Evolutionary conservation across 768 basidiomycete genomes (phyloP).

Genomic region (Hericium alpestre): DNA sequence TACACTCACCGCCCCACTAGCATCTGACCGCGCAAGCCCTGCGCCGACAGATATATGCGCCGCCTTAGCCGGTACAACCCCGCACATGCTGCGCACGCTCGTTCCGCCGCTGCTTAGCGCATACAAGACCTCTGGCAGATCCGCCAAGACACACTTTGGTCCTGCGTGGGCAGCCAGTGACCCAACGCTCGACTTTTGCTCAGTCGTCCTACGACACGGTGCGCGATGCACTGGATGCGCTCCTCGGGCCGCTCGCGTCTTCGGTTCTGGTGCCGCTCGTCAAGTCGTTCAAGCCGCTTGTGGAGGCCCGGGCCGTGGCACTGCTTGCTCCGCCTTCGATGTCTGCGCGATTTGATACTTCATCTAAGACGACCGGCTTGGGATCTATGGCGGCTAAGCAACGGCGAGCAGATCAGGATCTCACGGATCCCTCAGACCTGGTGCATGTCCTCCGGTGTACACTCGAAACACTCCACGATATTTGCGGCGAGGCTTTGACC

Average conservation of each 20-base stretch:
- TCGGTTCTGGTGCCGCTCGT: background rate
- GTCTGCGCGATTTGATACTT: background rate
- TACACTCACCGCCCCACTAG: background rate
- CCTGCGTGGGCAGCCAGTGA: background rate
- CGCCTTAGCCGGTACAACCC: background rate
- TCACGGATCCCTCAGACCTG: background rate
- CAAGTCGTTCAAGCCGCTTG: background rate
- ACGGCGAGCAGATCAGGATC: background rate
- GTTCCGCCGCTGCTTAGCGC: background rate
- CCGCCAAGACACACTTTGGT: background rate
- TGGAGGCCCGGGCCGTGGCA: background rate
- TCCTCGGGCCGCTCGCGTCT: constrained; percentile 2
- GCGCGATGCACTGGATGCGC: background rate
- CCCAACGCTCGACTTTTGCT: background rate
- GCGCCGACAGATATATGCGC: background rate
- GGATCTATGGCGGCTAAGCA: background rate
- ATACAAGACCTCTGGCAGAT: background rate
- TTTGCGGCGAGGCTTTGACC: too few relatives aligned
- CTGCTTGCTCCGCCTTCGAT: background rate
- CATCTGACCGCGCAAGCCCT: background rate
- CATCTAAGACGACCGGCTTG: background rate
- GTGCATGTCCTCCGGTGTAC: background rate
- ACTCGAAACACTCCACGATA: background rate
- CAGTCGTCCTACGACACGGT: background rate
- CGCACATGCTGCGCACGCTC: background rate